Evolutionary conservation across 2,329 filamentous ascomycete genomes (phyloP).

Genomic region (Orbilia oligospora): DNA sequence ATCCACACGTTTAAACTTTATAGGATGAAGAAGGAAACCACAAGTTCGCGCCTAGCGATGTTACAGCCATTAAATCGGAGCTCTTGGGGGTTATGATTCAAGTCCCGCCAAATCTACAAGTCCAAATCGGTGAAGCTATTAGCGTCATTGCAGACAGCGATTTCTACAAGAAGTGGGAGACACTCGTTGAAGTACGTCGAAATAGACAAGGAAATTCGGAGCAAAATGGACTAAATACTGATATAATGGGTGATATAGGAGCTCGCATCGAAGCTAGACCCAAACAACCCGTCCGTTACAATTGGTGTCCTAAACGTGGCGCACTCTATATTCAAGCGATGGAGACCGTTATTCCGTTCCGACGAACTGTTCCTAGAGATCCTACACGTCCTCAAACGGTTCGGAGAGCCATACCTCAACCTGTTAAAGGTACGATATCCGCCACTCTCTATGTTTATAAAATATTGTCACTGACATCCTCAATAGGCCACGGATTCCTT

Average conservation of each 20-base stretch:
- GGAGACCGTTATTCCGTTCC: slow-evolving; percentile 93
- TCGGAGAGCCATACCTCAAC: slow-evolving; percentile 85
- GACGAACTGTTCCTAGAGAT: slow-evolving; percentile 95
- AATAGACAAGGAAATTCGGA: neutral
- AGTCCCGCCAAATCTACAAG: slow-evolving; percentile 87
- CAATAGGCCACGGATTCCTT: slow-evolving; percentile 69
- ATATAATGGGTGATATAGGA: slow-evolving; percentile 43
- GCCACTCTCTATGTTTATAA: neutral
- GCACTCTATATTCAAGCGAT: slow-evolving; percentile 96
- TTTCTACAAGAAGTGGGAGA: slow-evolving; percentile 96
- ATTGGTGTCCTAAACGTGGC: slow-evolving; percentile 91
- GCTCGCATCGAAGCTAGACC: slow-evolving; percentile 68
- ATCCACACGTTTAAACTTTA: slow-evolving; percentile 10
- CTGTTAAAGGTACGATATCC: slow-evolving; percentile 77
- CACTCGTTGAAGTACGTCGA: slow-evolving; percentile 80
- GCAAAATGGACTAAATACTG: neutral
- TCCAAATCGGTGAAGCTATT: slow-evolving; percentile 95
- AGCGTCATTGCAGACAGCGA: slow-evolving; percentile 98
- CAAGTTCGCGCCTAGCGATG: slow-evolving; percentile 86
- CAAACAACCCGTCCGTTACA: slow-evolving; percentile 75
- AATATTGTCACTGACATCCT: neutral
- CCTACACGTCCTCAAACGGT: slow-evolving; percentile 91
- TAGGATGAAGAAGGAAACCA: slow-evolving; percentile 93
- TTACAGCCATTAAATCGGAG: slow-evolving; percentile 91
- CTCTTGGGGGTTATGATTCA: slow-evolving; percentile 97